These are phyloP conservation scores for Calophaca sinica DNA, from an alignment of 306 rosid genomes.

Conservation along the genomic window DNA sequence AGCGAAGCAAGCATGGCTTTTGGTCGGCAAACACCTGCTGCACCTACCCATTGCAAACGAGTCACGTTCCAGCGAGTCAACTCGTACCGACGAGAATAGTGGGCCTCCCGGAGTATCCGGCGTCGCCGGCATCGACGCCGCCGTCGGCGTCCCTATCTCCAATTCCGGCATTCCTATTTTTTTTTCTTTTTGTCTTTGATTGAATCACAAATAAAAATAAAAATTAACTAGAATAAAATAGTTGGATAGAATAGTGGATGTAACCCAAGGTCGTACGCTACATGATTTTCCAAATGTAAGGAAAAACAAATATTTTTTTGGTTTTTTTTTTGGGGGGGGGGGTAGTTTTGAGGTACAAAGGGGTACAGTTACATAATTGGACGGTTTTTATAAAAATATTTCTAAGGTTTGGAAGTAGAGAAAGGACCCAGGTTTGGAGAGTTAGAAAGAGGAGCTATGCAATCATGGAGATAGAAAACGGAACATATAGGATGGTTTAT, in stretches of 20 bases:
- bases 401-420: conserved; percentile 57
- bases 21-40: conserved; percentile 75
- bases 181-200: not conserved
- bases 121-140: conserved; percentile 73
- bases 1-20: conserved; percentile 65
- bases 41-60: conserved; percentile 70
- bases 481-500: not conserved
- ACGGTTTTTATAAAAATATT: conserved; percentile 62
- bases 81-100: conserved; percentile 64
- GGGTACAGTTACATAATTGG: conserved; percentile 68
- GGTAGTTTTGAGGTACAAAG: conserved; percentile 6
- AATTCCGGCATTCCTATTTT: conserved; percentile 57
- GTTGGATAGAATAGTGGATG: conserved; percentile 20
- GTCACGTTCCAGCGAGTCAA: conserved; percentile 77
- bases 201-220: not conserved
- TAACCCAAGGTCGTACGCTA: not conserved
- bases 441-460: not conserved
- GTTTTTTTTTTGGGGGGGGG: conserved; percentile 18
- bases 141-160: conserved; percentile 69
- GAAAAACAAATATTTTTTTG: conserved; percentile 20
- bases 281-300: conserved; percentile 51
- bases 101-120: conserved; percentile 76
- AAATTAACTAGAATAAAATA: not conserved
- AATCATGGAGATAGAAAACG: conserved; percentile 3
- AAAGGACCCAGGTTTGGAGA: conserved; percentile 62